A percentile compares a stretch with the other conserved stretches of the same genome.
These are phyloP conservation scores for Amaranthus cruentus DNA, from an alignment of 148 eudicot genomes.

Conservation along the genomic window DNA sequence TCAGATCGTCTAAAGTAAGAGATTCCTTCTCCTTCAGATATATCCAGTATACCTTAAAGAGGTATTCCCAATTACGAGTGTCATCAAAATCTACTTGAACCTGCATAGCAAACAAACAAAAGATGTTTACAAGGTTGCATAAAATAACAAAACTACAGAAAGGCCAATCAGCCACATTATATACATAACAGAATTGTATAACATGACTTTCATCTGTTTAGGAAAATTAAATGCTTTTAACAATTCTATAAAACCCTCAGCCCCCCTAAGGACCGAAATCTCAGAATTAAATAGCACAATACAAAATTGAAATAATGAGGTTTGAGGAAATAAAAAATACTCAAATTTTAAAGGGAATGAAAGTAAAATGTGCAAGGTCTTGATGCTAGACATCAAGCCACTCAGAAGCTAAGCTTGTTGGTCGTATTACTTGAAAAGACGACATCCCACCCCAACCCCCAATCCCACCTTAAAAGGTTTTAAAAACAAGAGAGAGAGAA, in stretches of 20 bases:
- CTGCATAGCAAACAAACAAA: constrained; percentile 39
- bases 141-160: neutral
- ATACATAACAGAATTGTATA: neutral
- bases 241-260: neutral
- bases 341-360: neutral
- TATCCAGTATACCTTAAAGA: constrained; percentile 87
- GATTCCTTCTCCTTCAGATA: constrained; percentile 61
- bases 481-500: neutral
- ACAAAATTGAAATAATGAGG: neutral
- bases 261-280: neutral
- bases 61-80: constrained; percentile 87
- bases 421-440: neutral
- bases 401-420: no score
- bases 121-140: neutral
- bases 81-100: constrained; percentile 92
- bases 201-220: neutral
- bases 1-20: constrained; percentile 60
- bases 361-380: neutral
- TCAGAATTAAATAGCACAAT: neutral
- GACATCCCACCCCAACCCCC: neutral
- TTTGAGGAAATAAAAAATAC: neutral
- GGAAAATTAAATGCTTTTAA: no score
- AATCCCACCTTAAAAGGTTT: no score
- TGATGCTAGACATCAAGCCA: neutral
- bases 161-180: neutral